phyloP scores from a whole-genome alignment of 2,329 filamentous ascomycete species.

The Phyllosticta paracitricarpa region DNA sequence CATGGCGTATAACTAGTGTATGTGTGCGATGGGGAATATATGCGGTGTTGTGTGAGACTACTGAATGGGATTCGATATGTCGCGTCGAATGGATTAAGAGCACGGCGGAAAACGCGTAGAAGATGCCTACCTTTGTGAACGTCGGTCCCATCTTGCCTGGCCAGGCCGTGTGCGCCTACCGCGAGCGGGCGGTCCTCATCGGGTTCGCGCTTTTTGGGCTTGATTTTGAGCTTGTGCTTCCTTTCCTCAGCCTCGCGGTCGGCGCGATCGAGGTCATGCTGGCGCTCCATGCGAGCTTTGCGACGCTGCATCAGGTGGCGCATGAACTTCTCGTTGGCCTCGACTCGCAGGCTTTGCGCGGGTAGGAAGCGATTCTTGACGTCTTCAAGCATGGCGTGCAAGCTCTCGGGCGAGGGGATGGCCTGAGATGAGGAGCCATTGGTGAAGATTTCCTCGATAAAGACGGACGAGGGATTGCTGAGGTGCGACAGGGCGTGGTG shows the following conservation, averaged over 20 bases:
- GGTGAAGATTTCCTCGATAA: constrained; percentile 62
- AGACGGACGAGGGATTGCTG: constrained; percentile 47
- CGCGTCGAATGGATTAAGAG: neutral
- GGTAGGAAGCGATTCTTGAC: constrained; percentile 47
- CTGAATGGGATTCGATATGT: neutral
- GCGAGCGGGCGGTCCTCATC: constrained; percentile 51
- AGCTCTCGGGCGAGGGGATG: constrained; percentile 49
- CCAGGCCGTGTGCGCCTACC: constrained; percentile 53
- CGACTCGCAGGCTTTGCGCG: constrained; percentile 42
- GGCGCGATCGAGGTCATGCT: constrained; percentile 39
- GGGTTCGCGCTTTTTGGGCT: constrained; percentile 70
- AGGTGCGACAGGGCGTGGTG: constrained; percentile 47
- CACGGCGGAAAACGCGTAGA: neutral
- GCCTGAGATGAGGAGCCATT: constrained; percentile 43
- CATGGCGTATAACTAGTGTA: neutral
- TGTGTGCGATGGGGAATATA: neutral
- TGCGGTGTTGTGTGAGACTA: neutral
- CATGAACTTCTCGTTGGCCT: constrained; percentile 64
- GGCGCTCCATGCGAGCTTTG: constrained; percentile 50
- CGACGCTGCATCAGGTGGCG: constrained; percentile 55
- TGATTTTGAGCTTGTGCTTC: constrained; percentile 33
- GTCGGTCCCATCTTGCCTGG: constrained; percentile 54
- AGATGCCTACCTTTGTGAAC: constrained; percentile 43
- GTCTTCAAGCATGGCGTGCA: constrained; percentile 55
- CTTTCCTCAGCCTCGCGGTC: constrained; percentile 42